A percentile compares a stretch with the other conserved stretches of the same genome.
Conservation (phyloP, 129 eudicot species). For the Logfia minima region DNA sequence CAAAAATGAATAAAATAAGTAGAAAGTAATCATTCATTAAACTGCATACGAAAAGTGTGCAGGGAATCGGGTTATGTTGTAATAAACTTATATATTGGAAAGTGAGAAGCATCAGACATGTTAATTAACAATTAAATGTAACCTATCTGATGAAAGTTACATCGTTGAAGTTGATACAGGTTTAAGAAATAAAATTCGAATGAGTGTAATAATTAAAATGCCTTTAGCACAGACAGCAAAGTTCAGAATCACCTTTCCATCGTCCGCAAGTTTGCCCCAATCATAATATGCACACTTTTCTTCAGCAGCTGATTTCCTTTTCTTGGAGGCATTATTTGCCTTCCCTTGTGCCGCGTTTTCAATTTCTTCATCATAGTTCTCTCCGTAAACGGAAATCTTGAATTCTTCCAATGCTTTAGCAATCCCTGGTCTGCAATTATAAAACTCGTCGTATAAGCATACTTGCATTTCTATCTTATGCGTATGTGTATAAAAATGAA, state of each 20-base stretch:
- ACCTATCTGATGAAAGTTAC: neutral
- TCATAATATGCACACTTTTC: conserved; percentile 62
- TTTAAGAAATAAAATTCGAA: neutral
- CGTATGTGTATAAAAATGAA: neutral
- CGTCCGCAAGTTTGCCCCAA: conserved; percentile 91
- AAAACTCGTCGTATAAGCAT: conserved; percentile 6
- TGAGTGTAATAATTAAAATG: neutral
- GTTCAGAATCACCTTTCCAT: conserved; percentile 60
- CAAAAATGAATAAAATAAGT: neutral
- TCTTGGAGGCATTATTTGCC: conserved; percentile 46
- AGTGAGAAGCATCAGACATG: neutral
- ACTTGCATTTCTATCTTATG: neutral
- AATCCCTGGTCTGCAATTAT: conserved; percentile 65
- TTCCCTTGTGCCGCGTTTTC: conserved; percentile 37
- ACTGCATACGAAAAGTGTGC: neutral
- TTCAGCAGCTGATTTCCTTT: conserved; percentile 71
- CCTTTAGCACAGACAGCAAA: neutral
- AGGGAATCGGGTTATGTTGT: too few species aligned
- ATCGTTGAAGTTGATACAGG: neutral
- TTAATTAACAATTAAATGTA: neutral
- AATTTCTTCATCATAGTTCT: conserved; percentile 56
- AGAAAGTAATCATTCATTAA: neutral
- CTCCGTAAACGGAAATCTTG: conserved; percentile 81
- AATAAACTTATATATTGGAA: too few species aligned
- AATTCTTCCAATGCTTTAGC: conserved; percentile 90